Conservation (phyloP, 768 basidiomycete genomes). For the Fomitopsis serialis region DNA sequence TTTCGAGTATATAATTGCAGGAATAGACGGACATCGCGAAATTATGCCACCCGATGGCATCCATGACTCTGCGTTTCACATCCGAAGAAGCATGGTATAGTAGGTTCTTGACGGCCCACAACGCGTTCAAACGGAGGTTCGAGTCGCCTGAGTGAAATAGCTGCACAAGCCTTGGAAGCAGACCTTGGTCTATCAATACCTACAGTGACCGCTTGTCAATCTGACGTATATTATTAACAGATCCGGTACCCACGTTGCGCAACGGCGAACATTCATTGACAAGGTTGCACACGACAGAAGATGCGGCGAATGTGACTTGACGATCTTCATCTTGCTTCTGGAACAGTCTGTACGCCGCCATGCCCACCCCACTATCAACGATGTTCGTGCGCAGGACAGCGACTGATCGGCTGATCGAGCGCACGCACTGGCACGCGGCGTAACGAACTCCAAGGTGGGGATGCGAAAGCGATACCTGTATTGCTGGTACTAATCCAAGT, state of each 20-base stretch:
- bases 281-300: constrained; percentile 79
- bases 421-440: constrained; percentile 80
- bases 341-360: constrained; percentile 61
- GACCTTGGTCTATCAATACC: constrained; percentile 63
- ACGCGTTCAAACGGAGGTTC: constrained; percentile 55
- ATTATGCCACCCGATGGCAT: constrained; percentile 58
- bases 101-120: constrained; percentile 91
- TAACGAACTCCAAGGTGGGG: constrained; percentile 72
- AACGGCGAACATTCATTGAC: constrained; percentile 84
- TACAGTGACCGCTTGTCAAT: constrained; percentile 19
- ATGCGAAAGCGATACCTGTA: constrained; percentile 53
- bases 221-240: neutral
- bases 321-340: constrained; percentile 54
- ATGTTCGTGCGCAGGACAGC: constrained; percentile 79
- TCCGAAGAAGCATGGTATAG: constrained; percentile 55
- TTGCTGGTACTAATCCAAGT: constrained; percentile 46
- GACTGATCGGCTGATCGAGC: constrained; percentile 76
- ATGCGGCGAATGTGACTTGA: constrained; percentile 64
- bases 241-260: constrained; percentile 44
- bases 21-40: constrained; percentile 44
- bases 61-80: constrained; percentile 64
- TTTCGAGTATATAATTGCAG: neutral
- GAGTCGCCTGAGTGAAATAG: constrained; percentile 50
- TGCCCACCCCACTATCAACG: constrained; percentile 75
- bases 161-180: constrained; percentile 58